A percentile compares a stretch with the other conserved stretches of the same genome.
These are phyloP conservation scores for Penicillium capsulatum DNA, from an alignment of 2,329 filamentous ascomycete genomes.

Conservation along the genomic window DNA sequence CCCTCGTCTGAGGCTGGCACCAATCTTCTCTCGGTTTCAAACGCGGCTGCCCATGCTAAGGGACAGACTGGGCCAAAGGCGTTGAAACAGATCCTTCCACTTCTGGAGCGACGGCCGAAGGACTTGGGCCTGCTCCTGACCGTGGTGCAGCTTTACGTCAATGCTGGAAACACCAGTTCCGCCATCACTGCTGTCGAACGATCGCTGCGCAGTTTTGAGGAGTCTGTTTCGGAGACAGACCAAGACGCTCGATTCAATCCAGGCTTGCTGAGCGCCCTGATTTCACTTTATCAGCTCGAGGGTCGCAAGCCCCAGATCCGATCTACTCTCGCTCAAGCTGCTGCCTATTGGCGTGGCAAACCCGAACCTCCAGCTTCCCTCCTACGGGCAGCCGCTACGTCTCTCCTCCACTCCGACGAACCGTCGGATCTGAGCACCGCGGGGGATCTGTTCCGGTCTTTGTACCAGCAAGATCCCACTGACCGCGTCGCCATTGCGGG, in stretches of 20 bases:
- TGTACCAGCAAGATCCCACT: conserved; percentile 60
- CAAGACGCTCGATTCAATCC: conserved; percentile 75
- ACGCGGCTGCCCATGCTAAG: conserved; percentile 67
- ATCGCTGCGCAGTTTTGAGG: conserved; percentile 69
- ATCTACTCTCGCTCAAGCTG: conserved; percentile 71
- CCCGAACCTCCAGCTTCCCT: conserved; percentile 59
- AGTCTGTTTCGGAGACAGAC: conserved; percentile 53
- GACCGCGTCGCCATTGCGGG: conserved; percentile 73
- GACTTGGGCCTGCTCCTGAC: conserved; percentile 79
- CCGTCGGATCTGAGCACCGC: conserved; percentile 65
- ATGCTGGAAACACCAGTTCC: conserved; percentile 64
- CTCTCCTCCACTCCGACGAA: conserved; percentile 71
- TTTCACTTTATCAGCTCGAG: conserved; percentile 73
- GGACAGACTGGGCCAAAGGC: conserved; percentile 60
- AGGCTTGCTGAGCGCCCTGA: conserved; percentile 73
- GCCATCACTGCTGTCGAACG: conserved; percentile 72
- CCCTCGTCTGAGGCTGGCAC: conserved; percentile 50
- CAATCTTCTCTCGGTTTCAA: conserved; percentile 59
- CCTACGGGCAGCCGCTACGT: conserved; percentile 74
- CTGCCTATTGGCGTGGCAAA: conserved; percentile 71
- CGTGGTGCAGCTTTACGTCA: conserved; percentile 74
- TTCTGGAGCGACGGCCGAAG: conserved; percentile 69
- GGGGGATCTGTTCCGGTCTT: conserved; percentile 69
- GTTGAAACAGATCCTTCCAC: conserved; percentile 63
- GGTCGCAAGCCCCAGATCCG: conserved; percentile 69